These are phyloP conservation scores for Ceratocystis cubensis DNA, from an alignment of 2,329 filamentous ascomycete species.

Conservation along the genomic window DNA sequence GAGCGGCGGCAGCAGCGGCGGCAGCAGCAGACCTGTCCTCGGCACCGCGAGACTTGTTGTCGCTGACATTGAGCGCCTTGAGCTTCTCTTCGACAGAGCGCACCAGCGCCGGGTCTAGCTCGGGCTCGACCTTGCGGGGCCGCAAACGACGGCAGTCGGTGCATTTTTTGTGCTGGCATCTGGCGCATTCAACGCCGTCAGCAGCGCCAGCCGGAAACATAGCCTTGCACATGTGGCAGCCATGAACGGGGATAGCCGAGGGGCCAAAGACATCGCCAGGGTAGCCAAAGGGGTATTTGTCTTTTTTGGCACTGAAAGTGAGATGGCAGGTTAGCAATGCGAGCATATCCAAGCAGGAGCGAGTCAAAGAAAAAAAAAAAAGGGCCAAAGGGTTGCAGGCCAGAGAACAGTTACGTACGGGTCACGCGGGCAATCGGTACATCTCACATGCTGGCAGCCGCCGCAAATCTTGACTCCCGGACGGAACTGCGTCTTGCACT, in stretches of 20 bases:
- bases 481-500: conserved; percentile 53
- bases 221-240: conserved; percentile 51
- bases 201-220: conserved; percentile 41
- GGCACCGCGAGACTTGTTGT: not conserved
- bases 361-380: not conserved
- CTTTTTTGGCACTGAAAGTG: conserved; percentile 45
- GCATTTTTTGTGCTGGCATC: conserved; percentile 50
- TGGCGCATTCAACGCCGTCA: conserved; percentile 43
- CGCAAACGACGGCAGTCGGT: conserved; percentile 45
- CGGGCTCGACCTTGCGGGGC: conserved; percentile 47
- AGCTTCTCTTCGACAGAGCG: conserved; percentile 46
- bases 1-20: not conserved
- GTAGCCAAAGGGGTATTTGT: conserved; percentile 58
- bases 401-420: conserved; percentile 44
- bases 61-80: conserved; percentile 31
- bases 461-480: conserved; percentile 49
- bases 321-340: conserved; percentile 17
- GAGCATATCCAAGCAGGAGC: not conserved
- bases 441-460: conserved; percentile 59
- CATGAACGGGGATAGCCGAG: conserved; percentile 40
- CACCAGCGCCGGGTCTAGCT: conserved; percentile 49
- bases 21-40: not conserved
- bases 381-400: not conserved
- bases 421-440: conserved; percentile 67
- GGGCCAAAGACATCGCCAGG: conserved; percentile 50